A percentile compares a stretch with the other conserved stretches of the same genome.
These are phyloP conservation scores for Penicillium hordei DNA, from an alignment of 2,329 filamentous ascomycete genomes.

Conservation along the genomic window DNA sequence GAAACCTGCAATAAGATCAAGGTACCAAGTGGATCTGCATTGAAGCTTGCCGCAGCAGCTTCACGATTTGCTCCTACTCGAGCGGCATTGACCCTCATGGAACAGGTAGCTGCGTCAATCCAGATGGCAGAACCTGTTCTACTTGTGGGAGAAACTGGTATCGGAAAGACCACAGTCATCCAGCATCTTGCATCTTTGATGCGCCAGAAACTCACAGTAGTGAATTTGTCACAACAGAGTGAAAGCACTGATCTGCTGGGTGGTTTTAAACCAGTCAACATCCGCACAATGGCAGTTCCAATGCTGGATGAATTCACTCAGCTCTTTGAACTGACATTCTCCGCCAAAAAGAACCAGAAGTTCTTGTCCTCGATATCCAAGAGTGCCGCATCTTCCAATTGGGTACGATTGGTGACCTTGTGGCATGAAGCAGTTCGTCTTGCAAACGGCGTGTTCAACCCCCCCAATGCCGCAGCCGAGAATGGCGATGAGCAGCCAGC, in stretches of 20 bases:
- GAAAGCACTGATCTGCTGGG: conserved; percentile 94
- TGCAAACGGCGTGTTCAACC: conserved; percentile 69
- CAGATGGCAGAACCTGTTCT: conserved; percentile 83
- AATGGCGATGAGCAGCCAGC: conserved; percentile 58
- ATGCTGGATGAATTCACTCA: conserved; percentile 93
- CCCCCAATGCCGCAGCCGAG: conserved; percentile 46
- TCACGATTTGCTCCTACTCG: conserved; percentile 79
- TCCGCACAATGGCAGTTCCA: conserved; percentile 81
- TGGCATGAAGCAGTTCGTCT: conserved; percentile 89
- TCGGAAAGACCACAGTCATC: conserved; percentile 94
- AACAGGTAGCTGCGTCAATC: conserved; percentile 82
- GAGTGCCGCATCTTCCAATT: conserved; percentile 76
- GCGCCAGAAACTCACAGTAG: conserved; percentile 82
- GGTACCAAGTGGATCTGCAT: conserved; percentile 47
- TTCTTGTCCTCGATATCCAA: conserved; percentile 81
- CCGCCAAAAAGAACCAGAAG: conserved; percentile 78
- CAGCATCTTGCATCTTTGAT: conserved; percentile 85
- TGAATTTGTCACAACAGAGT: conserved; percentile 97
- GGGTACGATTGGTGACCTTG: conserved; percentile 79
- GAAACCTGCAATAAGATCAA: conserved; percentile 60
- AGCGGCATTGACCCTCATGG: conserved; percentile 79
- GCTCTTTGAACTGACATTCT: conserved; percentile 84
- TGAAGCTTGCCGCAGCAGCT: conserved; percentile 38
- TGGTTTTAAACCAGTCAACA: conserved; percentile 93
- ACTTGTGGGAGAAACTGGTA: conserved; percentile 97